A percentile compares a stretch with the other conserved stretches of the same genome.
Conservation (phyloP, 2,329 filamentous ascomycete genomes). For the Pseudogymnoascus destructans region DNA sequence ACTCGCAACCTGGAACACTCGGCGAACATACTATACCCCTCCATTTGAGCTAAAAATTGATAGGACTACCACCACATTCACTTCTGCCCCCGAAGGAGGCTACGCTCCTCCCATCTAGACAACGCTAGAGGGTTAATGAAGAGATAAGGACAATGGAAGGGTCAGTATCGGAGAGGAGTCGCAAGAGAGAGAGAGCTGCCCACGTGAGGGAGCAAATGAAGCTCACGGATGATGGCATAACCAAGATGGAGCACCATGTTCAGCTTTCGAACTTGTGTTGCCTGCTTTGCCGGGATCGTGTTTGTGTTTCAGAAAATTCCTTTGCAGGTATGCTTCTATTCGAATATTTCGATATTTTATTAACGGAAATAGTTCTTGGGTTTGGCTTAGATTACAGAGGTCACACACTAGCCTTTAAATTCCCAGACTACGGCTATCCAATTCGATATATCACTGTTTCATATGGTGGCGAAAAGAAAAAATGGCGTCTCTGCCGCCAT, state of each 20-base stretch:
- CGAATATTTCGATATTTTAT: neutral
- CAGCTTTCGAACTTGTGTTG: conserved; percentile 4
- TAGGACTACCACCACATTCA: neutral
- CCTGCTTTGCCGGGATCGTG: conserved; percentile 7
- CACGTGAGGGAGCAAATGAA: neutral
- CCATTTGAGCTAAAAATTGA: neutral
- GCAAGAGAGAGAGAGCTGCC: neutral
- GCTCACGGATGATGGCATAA: neutral
- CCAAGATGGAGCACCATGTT: neutral
- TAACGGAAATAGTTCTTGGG: conserved; percentile 3
- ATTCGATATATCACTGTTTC: neutral
- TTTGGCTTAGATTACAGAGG: conserved; percentile 5
- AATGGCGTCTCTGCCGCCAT: conserved; percentile 8
- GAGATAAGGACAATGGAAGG: neutral
- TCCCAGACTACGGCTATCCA: neutral
- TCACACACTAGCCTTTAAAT: conserved; percentile 4
- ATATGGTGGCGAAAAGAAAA: neutral
- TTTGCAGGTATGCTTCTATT: neutral
- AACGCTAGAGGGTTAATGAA: neutral
- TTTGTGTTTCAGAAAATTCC: neutral
- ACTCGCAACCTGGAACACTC: too few species aligned
- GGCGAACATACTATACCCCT: too few species aligned
- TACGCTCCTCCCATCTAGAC: neutral
- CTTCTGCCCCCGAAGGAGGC: too few species aligned
- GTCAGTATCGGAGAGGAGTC: neutral